Conservation (phyloP, 2,329 filamentous ascomycete genomes). For the Sporothrix pallida region DNA sequence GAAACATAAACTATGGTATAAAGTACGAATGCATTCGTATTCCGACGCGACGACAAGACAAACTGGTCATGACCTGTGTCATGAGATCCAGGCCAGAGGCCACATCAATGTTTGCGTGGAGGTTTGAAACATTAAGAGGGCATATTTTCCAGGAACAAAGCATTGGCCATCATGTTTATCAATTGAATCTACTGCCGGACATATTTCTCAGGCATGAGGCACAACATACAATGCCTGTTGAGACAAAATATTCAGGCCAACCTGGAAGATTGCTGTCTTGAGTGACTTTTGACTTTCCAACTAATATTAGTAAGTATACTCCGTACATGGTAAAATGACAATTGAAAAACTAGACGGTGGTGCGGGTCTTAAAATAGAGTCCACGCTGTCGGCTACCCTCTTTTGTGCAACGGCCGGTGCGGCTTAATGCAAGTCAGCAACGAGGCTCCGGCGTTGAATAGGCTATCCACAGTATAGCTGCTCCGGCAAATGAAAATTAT, state of each 20-base stretch:
- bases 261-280: too few species aligned
- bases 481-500: neutral
- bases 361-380: neutral
- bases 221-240: neutral
- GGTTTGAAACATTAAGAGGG: neutral
- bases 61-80: neutral
- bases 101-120: neutral
- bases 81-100: neutral
- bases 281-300: too few species aligned
- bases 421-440: neutral
- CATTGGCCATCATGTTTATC: neutral
- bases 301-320: too few species aligned
- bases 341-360: neutral
- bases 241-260: too few species aligned
- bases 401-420: constrained; percentile 2
- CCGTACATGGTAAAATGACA: too few species aligned
- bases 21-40: neutral
- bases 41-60: neutral
- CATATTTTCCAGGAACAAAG: neutral
- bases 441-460: neutral
- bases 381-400: neutral
- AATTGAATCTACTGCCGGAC: neutral
- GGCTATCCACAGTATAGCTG: constrained; percentile 1
- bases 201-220: neutral
- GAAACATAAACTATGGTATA: neutral